Percentiles rank a stretch among this genome's conserved stretches.
These are phyloP conservation scores for Carpinus viminea DNA, from an alignment of 306 rosid species.

Conservation along the genomic window DNA sequence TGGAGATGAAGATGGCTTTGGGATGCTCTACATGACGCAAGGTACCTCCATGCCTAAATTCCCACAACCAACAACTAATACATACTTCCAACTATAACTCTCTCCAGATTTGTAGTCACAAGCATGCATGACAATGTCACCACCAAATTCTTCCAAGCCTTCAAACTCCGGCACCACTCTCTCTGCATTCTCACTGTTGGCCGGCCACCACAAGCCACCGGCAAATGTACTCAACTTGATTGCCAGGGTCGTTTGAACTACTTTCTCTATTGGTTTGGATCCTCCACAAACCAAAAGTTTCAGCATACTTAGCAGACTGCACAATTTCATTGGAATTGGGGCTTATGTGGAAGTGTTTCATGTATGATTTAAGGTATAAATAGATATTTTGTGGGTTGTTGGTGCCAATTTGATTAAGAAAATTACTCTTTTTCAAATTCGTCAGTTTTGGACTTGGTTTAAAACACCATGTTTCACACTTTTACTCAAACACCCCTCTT, in stretches of 20 bases:
- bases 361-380: conserved; percentile 87
- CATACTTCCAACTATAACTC: conserved; percentile 47
- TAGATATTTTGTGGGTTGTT: conserved; percentile 60
- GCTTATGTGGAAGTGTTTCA: conserved; percentile 58
- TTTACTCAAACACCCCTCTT: no score
- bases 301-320: conserved; percentile 79
- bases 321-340: conserved; percentile 87
- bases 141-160: conserved; percentile 71
- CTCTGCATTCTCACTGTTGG: conserved; percentile 82
- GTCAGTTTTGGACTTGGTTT: no score
- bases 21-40: no score
- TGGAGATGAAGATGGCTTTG: no score
- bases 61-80: conserved; percentile 90
- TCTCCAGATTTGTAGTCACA: conserved; percentile 83
- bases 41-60: conserved; percentile 90
- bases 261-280: conserved; percentile 45
- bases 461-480: no score
- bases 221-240: conserved; percentile 74
- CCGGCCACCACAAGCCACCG: conserved; percentile 89
- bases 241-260: conserved; percentile 12
- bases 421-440: no score
- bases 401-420: no score
- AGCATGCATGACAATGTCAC: conserved; percentile 63
- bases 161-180: conserved; percentile 74
- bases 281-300: conserved; percentile 81